Evolutionary conservation across 768 basidiomycete genomes (phyloP).

Genomic region (Rhodocollybia butyracea): DNA sequence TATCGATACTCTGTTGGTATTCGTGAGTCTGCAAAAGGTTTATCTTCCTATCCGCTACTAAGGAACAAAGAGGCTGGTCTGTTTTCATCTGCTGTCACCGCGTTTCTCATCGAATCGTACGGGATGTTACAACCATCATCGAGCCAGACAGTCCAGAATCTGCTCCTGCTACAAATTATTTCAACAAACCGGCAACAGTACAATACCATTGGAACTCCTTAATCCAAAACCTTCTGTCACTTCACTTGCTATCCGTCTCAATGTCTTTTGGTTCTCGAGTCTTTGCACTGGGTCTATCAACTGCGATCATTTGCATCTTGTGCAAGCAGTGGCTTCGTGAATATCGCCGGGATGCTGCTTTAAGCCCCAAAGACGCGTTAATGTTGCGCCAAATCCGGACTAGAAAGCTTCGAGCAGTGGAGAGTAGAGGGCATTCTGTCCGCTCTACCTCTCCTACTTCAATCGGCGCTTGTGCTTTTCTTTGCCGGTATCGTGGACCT

Average conservation of each 20-base stretch:
- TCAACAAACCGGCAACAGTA: background rate
- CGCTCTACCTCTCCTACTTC: slow-evolving; percentile 25
- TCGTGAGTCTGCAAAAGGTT: slow-evolving; percentile 15
- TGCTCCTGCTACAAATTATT: background rate
- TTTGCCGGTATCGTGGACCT: slow-evolving; percentile 25
- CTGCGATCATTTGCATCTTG: slow-evolving; percentile 9
- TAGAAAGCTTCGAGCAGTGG: slow-evolving; percentile 26
- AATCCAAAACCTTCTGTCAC: background rate
- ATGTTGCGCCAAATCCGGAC: slow-evolving; percentile 24
- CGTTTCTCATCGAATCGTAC: slow-evolving; percentile 17
- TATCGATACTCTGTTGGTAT: slow-evolving; percentile 27
- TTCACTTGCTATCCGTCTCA: slow-evolving; percentile 4
- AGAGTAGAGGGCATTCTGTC: slow-evolving; percentile 24
- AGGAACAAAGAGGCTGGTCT: slow-evolving; percentile 15
- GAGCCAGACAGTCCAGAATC: background rate
- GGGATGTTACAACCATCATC: slow-evolving; percentile 10
- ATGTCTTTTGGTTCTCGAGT: slow-evolving; percentile 13
- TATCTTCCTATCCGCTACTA: background rate
- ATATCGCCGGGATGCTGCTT: slow-evolving; percentile 17
- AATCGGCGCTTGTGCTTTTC: slow-evolving; percentile 27
- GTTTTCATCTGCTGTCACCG: slow-evolving; percentile 22
- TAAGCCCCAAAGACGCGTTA: slow-evolving; percentile 16
- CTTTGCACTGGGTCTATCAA: slow-evolving; percentile 5
- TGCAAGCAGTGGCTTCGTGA: slow-evolving; percentile 20
- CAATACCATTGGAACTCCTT: background rate